Conservation (phyloP, 2,329 filamentous ascomycete genomes). For the Corinectria fuckeliana region DNA sequence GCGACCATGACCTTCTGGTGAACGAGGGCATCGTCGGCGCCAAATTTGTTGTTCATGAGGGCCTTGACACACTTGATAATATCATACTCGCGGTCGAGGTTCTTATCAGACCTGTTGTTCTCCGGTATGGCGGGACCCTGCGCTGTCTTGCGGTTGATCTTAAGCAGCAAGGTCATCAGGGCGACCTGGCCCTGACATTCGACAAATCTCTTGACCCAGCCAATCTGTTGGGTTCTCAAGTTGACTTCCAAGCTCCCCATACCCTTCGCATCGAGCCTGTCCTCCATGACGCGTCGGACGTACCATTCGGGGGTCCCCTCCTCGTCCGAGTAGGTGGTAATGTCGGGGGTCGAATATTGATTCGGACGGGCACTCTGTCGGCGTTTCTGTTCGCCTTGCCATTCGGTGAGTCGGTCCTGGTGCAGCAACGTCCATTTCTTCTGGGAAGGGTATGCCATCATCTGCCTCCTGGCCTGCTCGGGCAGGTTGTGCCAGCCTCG, state of each 20-base stretch:
- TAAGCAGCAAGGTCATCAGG: constrained; percentile 88
- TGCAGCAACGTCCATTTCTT: constrained; percentile 99
- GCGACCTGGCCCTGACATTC: constrained; percentile 98
- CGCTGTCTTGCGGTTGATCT: constrained; percentile 88
- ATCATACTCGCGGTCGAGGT: constrained; percentile 91
- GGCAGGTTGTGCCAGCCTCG: constrained; percentile 97
- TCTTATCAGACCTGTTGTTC: constrained; percentile 69
- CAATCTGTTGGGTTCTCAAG: constrained; percentile 93
- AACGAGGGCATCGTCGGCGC: constrained; percentile 90
- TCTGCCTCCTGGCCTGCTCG: constrained; percentile 91
- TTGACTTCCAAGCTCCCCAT: constrained; percentile 94
- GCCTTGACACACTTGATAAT: constrained; percentile 98
- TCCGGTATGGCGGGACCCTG: constrained; percentile 69
- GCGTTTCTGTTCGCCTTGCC: constrained; percentile 92
- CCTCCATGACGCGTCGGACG: constrained; percentile 95
- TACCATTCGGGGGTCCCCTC: constrained; percentile 99
- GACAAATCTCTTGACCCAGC: constrained; percentile 95
- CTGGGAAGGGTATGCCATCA: constrained; percentile 90
- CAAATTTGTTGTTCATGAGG: constrained; percentile 99
- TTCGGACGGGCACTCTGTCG: constrained; percentile 75
- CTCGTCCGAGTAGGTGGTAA: constrained; percentile 83
- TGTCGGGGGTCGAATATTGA: constrained; percentile 71
- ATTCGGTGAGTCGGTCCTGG: constrained; percentile 91
- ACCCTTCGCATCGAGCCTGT: constrained; percentile 89
- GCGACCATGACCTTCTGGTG: constrained; percentile 92